Evolutionary conservation across 192 early-diverging fungal genomes (phyloP), one percentile per base, ranked within the genome.

Genomic region (Entomortierella beljakovae): DNA sequence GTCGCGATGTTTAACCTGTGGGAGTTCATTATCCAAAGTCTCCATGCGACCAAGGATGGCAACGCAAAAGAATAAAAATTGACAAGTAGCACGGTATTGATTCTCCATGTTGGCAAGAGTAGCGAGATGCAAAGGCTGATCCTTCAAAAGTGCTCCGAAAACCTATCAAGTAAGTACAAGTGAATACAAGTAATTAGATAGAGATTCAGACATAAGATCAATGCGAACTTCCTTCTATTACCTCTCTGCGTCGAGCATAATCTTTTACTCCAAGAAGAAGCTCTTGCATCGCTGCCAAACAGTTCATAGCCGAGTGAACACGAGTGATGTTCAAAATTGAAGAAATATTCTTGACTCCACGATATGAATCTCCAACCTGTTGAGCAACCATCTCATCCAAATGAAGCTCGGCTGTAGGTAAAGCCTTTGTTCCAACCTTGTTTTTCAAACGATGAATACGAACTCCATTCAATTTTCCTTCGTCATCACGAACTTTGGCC

Each of bases 371-470:
- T 22, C 91, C 91, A 25, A 92, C 57, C 67, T 84, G 57, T 31
- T 68, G 59, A 32, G 74, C 87, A 40, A 81, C 50, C 85, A 88
- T 89, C 1, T 87, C 84, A 57, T 79, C 50, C 57, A 92, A 76
- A 60, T 89, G 83, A 25, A 92, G 76, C 59, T 93, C 92, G 22
- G 92, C 92, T 16, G 92, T 93, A 10, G 91, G 91, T 29, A 93
- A 81, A 11, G 85, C 84, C 49, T 88, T 89, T 28, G 91, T 92
- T 35, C 91, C 90, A 52, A 88, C 82, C 83, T 92, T 93, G 75
- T 92, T 85, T 74, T 91, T 92, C 48, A 91, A 74, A 13, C 90
- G 84, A 37, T 91, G 84, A n/a, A 92, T 85, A n/a, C 83, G 82
- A 18, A 92, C 85, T 23, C 88, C 88, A 13, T 91, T 89, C 46